phyloP scores from a whole-genome alignment of 495 filamentous ascomycete genomes.

The Cladorrhinum samala region DNA sequence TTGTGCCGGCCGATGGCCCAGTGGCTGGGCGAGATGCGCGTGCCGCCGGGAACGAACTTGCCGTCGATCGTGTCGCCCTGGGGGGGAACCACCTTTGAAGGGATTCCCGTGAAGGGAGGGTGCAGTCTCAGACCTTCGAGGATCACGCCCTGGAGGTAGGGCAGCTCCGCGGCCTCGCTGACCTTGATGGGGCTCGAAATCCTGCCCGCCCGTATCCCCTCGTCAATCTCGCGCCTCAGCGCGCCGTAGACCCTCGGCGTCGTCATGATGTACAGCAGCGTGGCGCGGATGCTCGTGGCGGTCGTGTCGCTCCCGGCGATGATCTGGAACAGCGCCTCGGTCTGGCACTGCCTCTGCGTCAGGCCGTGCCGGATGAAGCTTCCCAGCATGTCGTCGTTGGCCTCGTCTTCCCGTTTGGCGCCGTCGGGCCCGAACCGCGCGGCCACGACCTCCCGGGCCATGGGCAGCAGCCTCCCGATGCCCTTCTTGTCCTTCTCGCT shows the following conservation, averaged over 20 bases:
- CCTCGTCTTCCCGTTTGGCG: constrained; percentile 29
- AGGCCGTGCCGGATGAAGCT: constrained; percentile 33
- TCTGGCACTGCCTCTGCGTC: constrained; percentile 24
- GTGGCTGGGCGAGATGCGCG: constrained; percentile 45
- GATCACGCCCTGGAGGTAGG: constrained; percentile 46
- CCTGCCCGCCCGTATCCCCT: constrained; percentile 26
- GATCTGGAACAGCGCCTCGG: constrained; percentile 38
- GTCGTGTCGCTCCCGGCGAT: constrained; percentile 62
- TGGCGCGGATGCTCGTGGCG: constrained; percentile 49
- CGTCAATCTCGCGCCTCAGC: constrained; percentile 54
- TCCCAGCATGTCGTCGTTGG: constrained; percentile 40
- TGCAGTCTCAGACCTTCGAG: constrained; percentile 46
- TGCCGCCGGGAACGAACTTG: constrained; percentile 47
- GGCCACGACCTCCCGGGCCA: constrained; percentile 21
- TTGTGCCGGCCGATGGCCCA: constrained; percentile 20
- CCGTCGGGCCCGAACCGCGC: constrained; percentile 37
- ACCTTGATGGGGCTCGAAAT: constrained; percentile 33
- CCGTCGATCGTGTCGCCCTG: constrained; percentile 48
- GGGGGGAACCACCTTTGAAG: constrained; percentile 41
- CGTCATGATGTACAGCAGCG: constrained; percentile 48
- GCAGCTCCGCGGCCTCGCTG: constrained; percentile 37
- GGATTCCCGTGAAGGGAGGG: constrained; percentile 31
- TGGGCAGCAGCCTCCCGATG: constrained; percentile 33
- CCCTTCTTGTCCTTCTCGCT: constrained; percentile 46
- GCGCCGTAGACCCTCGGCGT: constrained; percentile 41